These are phyloP conservation scores for Macaranga tanarius DNA, from an alignment of 441 rosid species.

Conservation along the genomic window DNA sequence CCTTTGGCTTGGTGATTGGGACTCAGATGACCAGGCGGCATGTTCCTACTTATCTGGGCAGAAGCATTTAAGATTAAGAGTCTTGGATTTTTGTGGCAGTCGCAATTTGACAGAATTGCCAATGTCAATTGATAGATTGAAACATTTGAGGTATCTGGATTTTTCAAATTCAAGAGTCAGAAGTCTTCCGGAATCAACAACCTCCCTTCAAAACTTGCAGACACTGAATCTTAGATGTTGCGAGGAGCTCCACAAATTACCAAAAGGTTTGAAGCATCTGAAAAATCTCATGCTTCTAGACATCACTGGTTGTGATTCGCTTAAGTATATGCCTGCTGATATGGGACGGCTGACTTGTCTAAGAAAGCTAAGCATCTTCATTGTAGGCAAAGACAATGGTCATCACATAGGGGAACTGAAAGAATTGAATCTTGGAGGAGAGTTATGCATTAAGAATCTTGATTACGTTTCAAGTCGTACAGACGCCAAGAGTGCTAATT, in stretches of 20 bases:
- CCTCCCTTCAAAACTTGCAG: conserved; percentile 16
- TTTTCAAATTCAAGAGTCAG: neutral
- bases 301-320: neutral
- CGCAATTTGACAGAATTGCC: too few relatives aligned
- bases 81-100: too few relatives aligned
- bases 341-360: conserved; percentile 17
- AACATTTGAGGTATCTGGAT: conserved; percentile 8
- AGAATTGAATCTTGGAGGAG: conserved; percentile 21
- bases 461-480: conserved; percentile 1
- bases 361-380: conserved; percentile 19
- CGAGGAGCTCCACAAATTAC: neutral
- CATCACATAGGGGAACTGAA: conserved; percentile 12
- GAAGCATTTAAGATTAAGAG: conserved; percentile 1
- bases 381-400: conserved; percentile 20
- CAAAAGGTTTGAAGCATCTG: conserved; percentile 18
- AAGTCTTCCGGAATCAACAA: conserved; percentile 1
- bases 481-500: conserved; percentile 23
- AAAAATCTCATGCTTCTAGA: neutral
- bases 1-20: neutral
- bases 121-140: neutral
- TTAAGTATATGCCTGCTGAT: conserved; percentile 1
- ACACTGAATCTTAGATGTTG: neutral
- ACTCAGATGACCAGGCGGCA: too few relatives aligned
- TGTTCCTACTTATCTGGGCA: neutral
- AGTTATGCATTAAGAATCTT: conserved; percentile 14